Percentiles rank a stretch among this genome's conserved stretches.
Evolutionary conservation across 257 asterid species (phyloP).

Genomic region (Solanum corneliomulleri): DNA sequence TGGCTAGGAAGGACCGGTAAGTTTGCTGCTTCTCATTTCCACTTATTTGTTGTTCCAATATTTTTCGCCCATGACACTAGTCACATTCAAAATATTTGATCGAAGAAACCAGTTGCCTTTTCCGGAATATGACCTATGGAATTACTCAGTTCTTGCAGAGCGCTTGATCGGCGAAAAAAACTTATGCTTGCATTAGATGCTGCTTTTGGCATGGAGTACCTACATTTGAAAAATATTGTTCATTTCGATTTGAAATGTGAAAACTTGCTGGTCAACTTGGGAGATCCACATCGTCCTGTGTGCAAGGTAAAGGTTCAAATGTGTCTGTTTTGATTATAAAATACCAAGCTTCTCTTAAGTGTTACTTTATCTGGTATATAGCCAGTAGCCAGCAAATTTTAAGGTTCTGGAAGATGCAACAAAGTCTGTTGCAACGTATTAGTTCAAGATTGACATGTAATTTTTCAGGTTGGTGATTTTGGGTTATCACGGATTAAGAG

Average conservation of each 20-base stretch:
- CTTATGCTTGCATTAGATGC: constrained; percentile 63
- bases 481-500: constrained; percentile 78
- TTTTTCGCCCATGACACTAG: not conserved
- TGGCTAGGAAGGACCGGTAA: constrained; percentile 61
- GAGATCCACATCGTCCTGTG: constrained; percentile 77
- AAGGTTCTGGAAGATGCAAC: not conserved
- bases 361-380: not conserved
- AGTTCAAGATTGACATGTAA: not conserved
- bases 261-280: constrained; percentile 80
- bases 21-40: constrained; percentile 4
- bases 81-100: not conserved
- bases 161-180: constrained; percentile 57
- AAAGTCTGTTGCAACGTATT: not conserved
- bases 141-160: constrained; percentile 23
- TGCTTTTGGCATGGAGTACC: constrained; percentile 41
- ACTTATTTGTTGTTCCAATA: not conserved
- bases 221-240: constrained; percentile 68
- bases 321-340: not conserved
- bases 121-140: not conserved
- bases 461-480: constrained; percentile 71
- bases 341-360: not conserved
- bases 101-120: not conserved
- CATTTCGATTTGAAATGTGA: constrained; percentile 89
- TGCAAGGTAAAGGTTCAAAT: constrained; percentile 52
- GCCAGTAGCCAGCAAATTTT: not conserved